phyloP scores from a whole-genome alignment of 805 yeast species.

The Ascoidea rubescens region DNA sequence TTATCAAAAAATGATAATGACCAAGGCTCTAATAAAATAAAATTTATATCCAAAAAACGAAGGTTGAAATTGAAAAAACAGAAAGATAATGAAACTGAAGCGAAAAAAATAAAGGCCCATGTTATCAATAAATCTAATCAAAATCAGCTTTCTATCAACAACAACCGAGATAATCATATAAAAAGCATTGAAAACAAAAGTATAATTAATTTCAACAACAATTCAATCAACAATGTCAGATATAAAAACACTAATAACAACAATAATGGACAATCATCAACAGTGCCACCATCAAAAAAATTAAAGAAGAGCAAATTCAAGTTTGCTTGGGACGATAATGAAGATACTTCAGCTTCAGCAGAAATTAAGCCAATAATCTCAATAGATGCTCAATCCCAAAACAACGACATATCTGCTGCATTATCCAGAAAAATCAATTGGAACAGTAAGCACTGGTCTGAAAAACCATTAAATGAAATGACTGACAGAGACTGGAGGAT shows the following conservation, averaged over 20 bases:
- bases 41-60: not conserved
- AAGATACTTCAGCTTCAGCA: constrained; percentile 43
- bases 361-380: constrained; percentile 20
- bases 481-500: constrained; percentile 81
- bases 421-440: constrained; percentile 8
- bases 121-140: constrained; percentile 8
- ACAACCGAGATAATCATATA: not conserved
- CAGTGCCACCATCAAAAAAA: constrained; percentile 6
- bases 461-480: constrained; percentile 55
- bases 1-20: not conserved
- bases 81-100: not conserved
- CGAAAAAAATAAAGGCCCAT: constrained; percentile 5
- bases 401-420: constrained; percentile 9
- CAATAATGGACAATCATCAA: not conserved
- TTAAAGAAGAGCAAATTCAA: constrained; percentile 27
- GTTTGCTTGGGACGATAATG: constrained; percentile 57
- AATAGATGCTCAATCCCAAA: constrained; percentile 9
- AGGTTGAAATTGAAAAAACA: not conserved
- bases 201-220: not conserved
- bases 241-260: constrained; percentile 1
- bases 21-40: not conserved
- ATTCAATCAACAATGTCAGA: constrained; percentile 1
- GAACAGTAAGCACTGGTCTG: constrained; percentile 41
- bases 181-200: not conserved
- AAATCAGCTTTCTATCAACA: constrained; percentile 5